Conservation (phyloP, 192 early-diverging fungal genomes). For the Backusella sp. region DNA sequence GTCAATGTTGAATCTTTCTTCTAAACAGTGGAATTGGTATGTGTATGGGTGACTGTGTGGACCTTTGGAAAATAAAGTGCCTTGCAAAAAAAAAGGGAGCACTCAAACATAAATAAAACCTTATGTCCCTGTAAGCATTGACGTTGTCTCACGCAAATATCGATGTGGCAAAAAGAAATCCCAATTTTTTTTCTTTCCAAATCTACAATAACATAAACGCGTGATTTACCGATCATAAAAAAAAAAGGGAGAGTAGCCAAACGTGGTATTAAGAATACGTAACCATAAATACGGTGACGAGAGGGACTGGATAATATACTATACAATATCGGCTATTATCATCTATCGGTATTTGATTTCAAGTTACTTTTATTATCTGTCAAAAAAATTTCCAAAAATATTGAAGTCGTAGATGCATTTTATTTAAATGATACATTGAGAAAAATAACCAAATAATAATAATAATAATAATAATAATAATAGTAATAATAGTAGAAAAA, state of each 20-base stretch:
- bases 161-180: background rate
- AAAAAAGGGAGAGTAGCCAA: background rate
- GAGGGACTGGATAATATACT: no score
- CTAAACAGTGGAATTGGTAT: background rate
- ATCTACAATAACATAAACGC: background rate
- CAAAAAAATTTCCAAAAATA: background rate
- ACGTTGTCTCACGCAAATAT: background rate
- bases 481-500: background rate
- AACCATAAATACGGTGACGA: background rate
- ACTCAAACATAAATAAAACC: background rate
- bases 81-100: background rate
- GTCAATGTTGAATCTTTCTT: background rate
- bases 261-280: background rate
- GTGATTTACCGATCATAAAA: background rate
- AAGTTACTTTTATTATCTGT: background rate
- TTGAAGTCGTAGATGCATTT: background rate
- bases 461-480: background rate
- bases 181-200: background rate
- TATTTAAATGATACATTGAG: background rate
- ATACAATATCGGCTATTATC: no score
- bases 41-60: background rate
- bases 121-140: background rate
- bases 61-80: background rate
- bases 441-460: background rate
- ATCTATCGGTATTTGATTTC: background rate